Base-by-base conservation (phyloP, 192 early-diverging fungal genomes). In the Obelidium mucronatum region DNA sequence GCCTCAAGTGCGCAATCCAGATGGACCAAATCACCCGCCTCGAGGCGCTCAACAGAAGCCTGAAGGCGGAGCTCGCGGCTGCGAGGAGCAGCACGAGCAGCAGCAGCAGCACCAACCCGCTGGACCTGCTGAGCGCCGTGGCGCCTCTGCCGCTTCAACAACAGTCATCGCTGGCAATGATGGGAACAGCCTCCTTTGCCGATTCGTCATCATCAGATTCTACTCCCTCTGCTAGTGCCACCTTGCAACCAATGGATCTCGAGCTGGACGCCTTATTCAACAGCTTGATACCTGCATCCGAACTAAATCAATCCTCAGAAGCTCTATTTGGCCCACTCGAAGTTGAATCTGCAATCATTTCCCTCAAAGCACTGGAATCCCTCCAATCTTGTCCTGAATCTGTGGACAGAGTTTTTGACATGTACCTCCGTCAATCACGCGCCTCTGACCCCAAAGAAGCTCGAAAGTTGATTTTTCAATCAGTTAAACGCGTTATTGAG, bases 401-500 rank as follows among this genome's bases (percentile, higher is more conserved):
- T 0, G 63, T 65, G 28, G 63, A 65, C 24, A 33, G 15, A 40
- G 8, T 65, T 5, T 65, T 65, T 65, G 63, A 65, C 15, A 30
- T 37, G 37, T 40, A 34, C 0, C 63, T 48, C n/a, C n/a, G n/a
- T n/a, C n/a, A n/a, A n/a, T n/a, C n/a, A 8, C 4, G 37, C 26
- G 63, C 36, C 0, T 37, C 63, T 24, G 36, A 65, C 24, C 19
- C 22, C 15, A 26, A 40, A 17, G 63, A 65, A n/a, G 63, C 63
- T 0, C 22, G 63, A 13, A 65, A 65, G 24, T 13, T 39, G 4
- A 26, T 65, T 17, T 26, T 65, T 11, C 26, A 65, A 65, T 17
- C 5, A 24, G 35, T 37, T 24, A n/a, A 13, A 0, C 30, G 13
- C 24, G 15, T 33, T 24, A 8, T 30, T 35, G 13, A 40, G 37